Base-by-base conservation (phyloP, 129 eudicot genomes). In the Saposhnikovia divaricata region DNA sequence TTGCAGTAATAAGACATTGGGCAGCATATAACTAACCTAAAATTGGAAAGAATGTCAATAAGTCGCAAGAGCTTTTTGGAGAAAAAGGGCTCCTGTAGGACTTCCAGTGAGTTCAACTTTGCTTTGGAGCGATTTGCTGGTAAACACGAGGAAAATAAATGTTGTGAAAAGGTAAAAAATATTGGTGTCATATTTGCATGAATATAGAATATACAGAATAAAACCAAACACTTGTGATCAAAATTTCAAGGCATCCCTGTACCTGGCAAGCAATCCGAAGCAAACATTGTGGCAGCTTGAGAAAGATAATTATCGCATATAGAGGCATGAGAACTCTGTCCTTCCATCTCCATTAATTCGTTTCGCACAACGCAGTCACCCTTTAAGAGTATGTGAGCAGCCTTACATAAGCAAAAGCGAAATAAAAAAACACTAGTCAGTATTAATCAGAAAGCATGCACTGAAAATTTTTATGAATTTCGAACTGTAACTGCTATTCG, bases 51-150 rank as follows among this genome's bases (percentile, higher is more conserved):
- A 77, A 96, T 74, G 59, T 70, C 84, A 77, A 92, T 82, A 31
- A 96, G 97, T 77, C 71, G 82, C 78, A 85, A 83, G 43, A 92
- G 90, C 91, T 96, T 96, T 74, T 80, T 83, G 10, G 99, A 96
- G 86, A 92, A 90, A 81, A 85, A 83, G 4, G 99, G 99, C 91
- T 86, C 87, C 80, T 72, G 78, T 63, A 90, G 84, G 77, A 85
- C 85, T 72, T 90, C 89, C 39, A 79, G 73, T 50, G 77, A 7
- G 63, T 91, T 85, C 83, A 90, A 69, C 81, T 83, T 89, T 50
- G 89, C 80, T 83, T 80, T 83, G 11, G 42, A 68, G 63, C 81
- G 87, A 82, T 88, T 89, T 85, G 69, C 69, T n/a, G 69, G 16
- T 25, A 10, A n/a, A n/a, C 69, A 84, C 72, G 51, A 79, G 82